Evolutionary conservation across 495 filamentous ascomycete genomes (phyloP).

Genomic region (Penicillium robsamsonii): DNA sequence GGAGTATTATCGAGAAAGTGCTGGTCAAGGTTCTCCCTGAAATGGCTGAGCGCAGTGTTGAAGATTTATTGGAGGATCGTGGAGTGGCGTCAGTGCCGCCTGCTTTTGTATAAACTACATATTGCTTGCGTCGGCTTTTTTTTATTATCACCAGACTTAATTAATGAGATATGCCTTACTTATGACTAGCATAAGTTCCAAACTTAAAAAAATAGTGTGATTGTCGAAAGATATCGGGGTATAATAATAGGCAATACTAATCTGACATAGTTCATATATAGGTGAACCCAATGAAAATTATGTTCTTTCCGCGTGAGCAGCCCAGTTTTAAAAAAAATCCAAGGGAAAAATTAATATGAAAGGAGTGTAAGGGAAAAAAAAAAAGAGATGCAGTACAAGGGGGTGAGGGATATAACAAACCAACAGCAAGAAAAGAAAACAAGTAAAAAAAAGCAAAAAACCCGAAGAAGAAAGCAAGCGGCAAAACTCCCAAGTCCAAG

Average conservation of each 20-base stretch:
- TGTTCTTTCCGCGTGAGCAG: slow-evolving; percentile 39
- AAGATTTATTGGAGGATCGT: slow-evolving; percentile 71
- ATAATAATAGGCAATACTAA: slow-evolving; percentile 26
- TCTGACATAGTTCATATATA: slow-evolving; percentile 23
- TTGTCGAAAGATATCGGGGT: slow-evolving; percentile 19
- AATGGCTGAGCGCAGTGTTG: slow-evolving; percentile 68
- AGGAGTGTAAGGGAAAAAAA: slow-evolving; percentile 15
- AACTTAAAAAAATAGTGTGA: slow-evolving; percentile 11
- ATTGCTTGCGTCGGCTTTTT: neutral
- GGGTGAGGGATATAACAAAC: slow-evolving; percentile 5
- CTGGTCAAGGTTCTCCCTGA: slow-evolving; percentile 81
- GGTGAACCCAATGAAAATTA: slow-evolving; percentile 22
- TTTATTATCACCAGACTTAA: slow-evolving; percentile 2
- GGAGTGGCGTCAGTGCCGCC: slow-evolving; percentile 38
- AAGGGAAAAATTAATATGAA: slow-evolving; percentile 13
- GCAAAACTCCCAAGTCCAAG: slow-evolving; percentile 12
- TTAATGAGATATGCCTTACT: slow-evolving; percentile 17
- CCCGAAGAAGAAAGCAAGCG: slow-evolving; percentile 8
- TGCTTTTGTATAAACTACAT: slow-evolving; percentile 10
- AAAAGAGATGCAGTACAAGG: slow-evolving; percentile 15
- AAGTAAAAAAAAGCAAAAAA: slow-evolving; percentile 7
- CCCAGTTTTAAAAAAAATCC: slow-evolving; percentile 12
- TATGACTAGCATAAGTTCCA: slow-evolving; percentile 10
- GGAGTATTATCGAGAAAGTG: slow-evolving; percentile 71
- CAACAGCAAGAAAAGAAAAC: neutral